Conservation (phyloP, 1,284 basidiomycete genomes). For the Pisolithus thermaeus region DNA sequence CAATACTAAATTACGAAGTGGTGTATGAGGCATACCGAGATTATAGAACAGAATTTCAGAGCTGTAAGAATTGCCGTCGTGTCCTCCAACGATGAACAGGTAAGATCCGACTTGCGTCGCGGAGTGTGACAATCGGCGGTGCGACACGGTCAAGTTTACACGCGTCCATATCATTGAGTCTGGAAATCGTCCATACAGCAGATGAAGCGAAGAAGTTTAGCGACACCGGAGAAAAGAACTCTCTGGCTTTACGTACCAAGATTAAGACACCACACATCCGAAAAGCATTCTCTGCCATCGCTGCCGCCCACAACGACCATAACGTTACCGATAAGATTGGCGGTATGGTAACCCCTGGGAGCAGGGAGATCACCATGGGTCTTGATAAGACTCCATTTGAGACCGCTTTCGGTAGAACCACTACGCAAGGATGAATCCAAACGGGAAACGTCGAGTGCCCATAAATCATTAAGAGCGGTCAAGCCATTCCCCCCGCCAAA, state of each 20-base stretch:
- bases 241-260: slow-evolving; percentile 49
- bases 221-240: slow-evolving; percentile 8
- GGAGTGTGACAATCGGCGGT: slow-evolving; percentile 80
- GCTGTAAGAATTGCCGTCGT: slow-evolving; percentile 75
- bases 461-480: slow-evolving; percentile 85
- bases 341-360: slow-evolving; percentile 86
- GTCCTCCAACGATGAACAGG: slow-evolving; percentile 85
- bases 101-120: slow-evolving; percentile 92
- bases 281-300: slow-evolving; percentile 75
- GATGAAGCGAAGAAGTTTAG: slow-evolving; percentile 4
- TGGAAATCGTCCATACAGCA: slow-evolving; percentile 22
- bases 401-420: slow-evolving; percentile 19
- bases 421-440: slow-evolving; percentile 21
- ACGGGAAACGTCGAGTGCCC: slow-evolving; percentile 71
- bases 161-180: slow-evolving; percentile 70
- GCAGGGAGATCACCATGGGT: slow-evolving; percentile 50
- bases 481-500: slow-evolving; percentile 92
- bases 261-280: slow-evolving; percentile 84
- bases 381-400: slow-evolving; percentile 62
- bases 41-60: slow-evolving; percentile 83
- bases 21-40: slow-evolving; percentile 50
- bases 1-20: not conserved
- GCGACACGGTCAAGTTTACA: slow-evolving; percentile 47
- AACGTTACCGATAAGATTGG: slow-evolving; percentile 79
- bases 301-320: slow-evolving; percentile 83